These are phyloP conservation scores for Corchorus olitorius DNA, from an alignment of 345 rosid genomes.

Conservation along the genomic window DNA sequence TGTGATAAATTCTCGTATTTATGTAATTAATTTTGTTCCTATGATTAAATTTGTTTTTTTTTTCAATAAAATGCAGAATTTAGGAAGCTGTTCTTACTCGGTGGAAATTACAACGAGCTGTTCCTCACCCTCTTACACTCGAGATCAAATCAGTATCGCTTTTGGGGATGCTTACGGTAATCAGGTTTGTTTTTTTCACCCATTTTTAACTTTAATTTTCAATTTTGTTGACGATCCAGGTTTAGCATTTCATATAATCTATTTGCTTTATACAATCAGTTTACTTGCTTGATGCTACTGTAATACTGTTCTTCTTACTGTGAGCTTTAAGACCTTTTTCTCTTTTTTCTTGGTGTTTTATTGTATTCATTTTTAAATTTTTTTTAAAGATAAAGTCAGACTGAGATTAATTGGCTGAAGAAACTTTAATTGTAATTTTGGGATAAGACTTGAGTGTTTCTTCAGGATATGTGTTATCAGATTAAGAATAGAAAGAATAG, in stretches of 20 bases:
- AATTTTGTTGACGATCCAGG: neutral
- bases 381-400: neutral
- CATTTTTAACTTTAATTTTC: neutral
- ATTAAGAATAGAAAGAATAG: neutral
- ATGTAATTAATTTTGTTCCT: neutral
- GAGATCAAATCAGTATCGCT: constrained; percentile 85
- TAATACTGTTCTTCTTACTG: neutral
- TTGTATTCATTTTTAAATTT: neutral
- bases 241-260: neutral
- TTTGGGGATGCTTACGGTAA: constrained; percentile 94
- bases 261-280: neutral
- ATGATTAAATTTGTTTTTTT: too few relatives aligned
- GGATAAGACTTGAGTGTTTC: neutral
- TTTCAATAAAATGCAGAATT: constrained; percentile 37
- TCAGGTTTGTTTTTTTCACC: constrained; percentile 53
- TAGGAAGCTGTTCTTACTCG: constrained; percentile 66
- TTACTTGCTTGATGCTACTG: neutral
- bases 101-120: constrained; percentile 79
- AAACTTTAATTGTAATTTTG: neutral
- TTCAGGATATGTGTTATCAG: neutral
- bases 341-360: neutral
- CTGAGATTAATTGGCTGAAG: neutral
- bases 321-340: neutral
- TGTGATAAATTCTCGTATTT: neutral
- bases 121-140: constrained; percentile 67